A percentile compares a stretch with the other conserved stretches of the same genome.
These are phyloP conservation scores for Cucurbita ficifolia DNA, from an alignment of 306 rosid genomes.

Conservation along the genomic window DNA sequence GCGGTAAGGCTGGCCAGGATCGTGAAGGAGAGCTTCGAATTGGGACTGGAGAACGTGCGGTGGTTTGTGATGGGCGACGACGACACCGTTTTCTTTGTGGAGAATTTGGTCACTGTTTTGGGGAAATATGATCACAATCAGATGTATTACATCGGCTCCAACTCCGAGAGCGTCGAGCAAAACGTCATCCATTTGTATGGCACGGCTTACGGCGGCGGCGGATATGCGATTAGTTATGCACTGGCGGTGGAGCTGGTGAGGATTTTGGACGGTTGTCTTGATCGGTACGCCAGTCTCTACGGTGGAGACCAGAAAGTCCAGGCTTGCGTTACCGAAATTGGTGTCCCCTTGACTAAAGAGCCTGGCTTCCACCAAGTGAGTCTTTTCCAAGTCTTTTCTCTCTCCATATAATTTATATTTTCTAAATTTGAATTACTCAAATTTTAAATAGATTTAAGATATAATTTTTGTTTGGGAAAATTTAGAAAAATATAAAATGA, in stretches of 20 bases:
- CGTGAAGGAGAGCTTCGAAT: slow-evolving; percentile 59
- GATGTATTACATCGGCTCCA: slow-evolving; percentile 67
- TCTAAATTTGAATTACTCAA: no score
- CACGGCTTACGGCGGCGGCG: slow-evolving; percentile 70
- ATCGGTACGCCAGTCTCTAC: slow-evolving; percentile 34
- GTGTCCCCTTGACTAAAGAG: slow-evolving; percentile 54
- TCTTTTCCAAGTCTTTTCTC: neutral
- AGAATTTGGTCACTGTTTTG: slow-evolving; percentile 41
- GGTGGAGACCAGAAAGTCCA: slow-evolving; percentile 68
- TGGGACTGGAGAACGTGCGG: slow-evolving; percentile 35
- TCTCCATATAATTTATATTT: no score
- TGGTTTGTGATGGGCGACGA: slow-evolving; percentile 93
- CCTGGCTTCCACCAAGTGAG: slow-evolving; percentile 67
- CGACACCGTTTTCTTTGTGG: slow-evolving; percentile 56
- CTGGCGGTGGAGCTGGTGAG: slow-evolving; percentile 41
- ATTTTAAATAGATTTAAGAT: no score
- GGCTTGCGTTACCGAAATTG: slow-evolving; percentile 54
- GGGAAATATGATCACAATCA: slow-evolving; percentile 58
- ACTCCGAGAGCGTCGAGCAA: slow-evolving; percentile 73
- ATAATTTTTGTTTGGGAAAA: no score
- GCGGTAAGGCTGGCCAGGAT: slow-evolving; percentile 56
- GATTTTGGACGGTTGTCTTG: slow-evolving; percentile 56
- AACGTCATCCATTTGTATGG: slow-evolving; percentile 31
- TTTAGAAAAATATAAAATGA: neutral
- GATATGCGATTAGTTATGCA: slow-evolving; percentile 56